Conservation (phyloP, 495 filamentous ascomycete genomes). For the Penicillium robsamsonii region DNA sequence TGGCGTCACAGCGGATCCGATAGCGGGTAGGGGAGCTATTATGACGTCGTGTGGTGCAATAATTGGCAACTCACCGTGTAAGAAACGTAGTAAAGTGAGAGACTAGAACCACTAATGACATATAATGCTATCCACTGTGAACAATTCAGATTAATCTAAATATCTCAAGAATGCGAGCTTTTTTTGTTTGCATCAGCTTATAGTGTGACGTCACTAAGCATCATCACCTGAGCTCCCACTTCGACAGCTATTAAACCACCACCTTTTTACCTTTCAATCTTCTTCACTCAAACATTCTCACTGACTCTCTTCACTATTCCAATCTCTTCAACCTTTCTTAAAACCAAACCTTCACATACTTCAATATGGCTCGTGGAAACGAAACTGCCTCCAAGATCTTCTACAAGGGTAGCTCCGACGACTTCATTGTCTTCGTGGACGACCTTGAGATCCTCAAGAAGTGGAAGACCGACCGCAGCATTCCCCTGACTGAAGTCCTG, state of each 20-base stretch:
- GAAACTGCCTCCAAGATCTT: slow-evolving; percentile 73
- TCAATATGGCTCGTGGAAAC: slow-evolving; percentile 77
- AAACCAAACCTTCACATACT: slow-evolving; percentile 14
- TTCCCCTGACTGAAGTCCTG: slow-evolving; percentile 81
- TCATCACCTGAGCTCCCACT: slow-evolving; percentile 16
- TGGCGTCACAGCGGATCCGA: slow-evolving; percentile 15
- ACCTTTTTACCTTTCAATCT: slow-evolving; percentile 14
- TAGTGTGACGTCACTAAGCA: slow-evolving; percentile 35
- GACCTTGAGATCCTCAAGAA: slow-evolving; percentile 66
- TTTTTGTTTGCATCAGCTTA: slow-evolving; percentile 1
- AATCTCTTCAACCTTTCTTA: slow-evolving; percentile 9
- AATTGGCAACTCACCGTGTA: slow-evolving; percentile 11
- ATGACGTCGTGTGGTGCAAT: slow-evolving; percentile 14
- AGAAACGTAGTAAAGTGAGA: not conserved
- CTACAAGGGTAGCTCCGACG: slow-evolving; percentile 83
- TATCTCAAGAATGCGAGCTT: not conserved
- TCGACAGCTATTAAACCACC: slow-evolving; percentile 7
- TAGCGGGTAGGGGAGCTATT: slow-evolving; percentile 7
- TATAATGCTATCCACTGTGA: slow-evolving; percentile 4
- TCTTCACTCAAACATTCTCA: slow-evolving; percentile 3
- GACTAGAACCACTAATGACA: not conserved
- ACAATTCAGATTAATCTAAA: not conserved
- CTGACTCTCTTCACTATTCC: not conserved
- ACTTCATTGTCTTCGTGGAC: slow-evolving; percentile 90
- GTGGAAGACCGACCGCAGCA: slow-evolving; percentile 77